phyloP scores from a whole-genome alignment of 495 filamentous ascomycete species.

The Geoglossum glabrum region DNA sequence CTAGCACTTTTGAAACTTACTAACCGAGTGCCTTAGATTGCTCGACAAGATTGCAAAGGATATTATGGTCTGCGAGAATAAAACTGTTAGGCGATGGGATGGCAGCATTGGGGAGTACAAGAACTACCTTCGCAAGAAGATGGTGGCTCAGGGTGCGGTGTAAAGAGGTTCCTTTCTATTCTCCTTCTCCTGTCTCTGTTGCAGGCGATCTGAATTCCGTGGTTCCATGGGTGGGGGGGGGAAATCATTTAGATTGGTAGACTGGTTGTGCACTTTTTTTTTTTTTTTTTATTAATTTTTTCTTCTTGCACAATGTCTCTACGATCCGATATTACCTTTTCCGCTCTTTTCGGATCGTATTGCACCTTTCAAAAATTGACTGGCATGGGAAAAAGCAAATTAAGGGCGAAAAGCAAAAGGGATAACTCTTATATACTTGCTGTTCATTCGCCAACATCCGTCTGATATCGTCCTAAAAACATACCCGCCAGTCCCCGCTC shows the following conservation, averaged over 20 bases:
- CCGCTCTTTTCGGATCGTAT: neutral
- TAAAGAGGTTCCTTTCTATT: slow-evolving; percentile 17
- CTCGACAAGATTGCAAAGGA: slow-evolving; percentile 99
- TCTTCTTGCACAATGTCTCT: neutral
- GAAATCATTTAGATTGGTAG: neutral
- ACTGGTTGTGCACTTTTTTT: neutral
- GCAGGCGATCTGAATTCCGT: neutral
- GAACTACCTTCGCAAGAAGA: slow-evolving; percentile 97
- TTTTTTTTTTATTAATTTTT: neutral
- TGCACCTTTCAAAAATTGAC: too few species aligned
- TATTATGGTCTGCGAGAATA: slow-evolving; percentile 97
- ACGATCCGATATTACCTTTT: neutral
- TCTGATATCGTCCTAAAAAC: too few species aligned
- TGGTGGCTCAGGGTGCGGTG: slow-evolving; percentile 45
- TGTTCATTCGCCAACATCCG: too few species aligned
- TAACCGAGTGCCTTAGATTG: slow-evolving; percentile 31
- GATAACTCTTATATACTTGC: too few species aligned
- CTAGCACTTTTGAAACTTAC: neutral
- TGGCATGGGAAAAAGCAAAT: too few species aligned
- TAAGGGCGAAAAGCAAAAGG: too few species aligned
- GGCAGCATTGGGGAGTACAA: slow-evolving; percentile 88
- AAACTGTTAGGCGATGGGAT: slow-evolving; percentile 73
- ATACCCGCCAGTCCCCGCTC: too few species aligned
- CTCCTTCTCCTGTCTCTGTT: too few species aligned
- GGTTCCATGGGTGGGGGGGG: neutral